Base-by-base conservation (phyloP, 139 green algal species). In the Tetratostichococcus sp. region DNA sequence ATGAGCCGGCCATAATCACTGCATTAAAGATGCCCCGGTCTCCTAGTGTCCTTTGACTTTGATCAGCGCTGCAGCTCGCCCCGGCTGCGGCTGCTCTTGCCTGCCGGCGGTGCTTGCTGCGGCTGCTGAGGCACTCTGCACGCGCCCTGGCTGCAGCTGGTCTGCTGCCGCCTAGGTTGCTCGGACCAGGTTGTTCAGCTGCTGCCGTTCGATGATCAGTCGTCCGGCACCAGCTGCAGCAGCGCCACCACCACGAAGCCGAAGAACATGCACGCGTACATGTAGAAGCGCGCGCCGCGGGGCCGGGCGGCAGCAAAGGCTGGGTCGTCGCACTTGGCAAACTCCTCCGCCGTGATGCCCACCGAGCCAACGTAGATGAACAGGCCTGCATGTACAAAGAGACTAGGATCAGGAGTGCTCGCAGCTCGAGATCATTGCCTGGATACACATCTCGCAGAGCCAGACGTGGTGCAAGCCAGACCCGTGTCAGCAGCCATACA, bases 361-460 rank as follows among this genome's bases (percentile, higher is more conserved):
- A 35, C n/a, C 5, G 62, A 32, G 26, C 62, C 62, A 22, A 68
- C 62, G 22, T 68, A 68, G 62, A 68, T 68, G 62, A 68, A 68
- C 11, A 32, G 30, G 62, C 62, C 62, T 68, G 62, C 62, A 5
- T 22, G 6, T 22, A 5, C 26, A 68, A 14, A 3, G 30, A 14
- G 22, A 4, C 19, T 66, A 30, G 11, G 11, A 30, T 30, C 8
- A 4, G 23, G 19, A 28, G 14, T 30, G 22, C 14, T 25, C 17
- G 8, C 25, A 68, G 8, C 4, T 34, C 26, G 26, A 68, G 26
- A 3, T 33, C 25, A 68, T 14, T 30, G 6, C 4, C 11, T 26
- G 28, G 26, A 68, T 68, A 19, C 62, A 68, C 22, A 68, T 22
- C n/a, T 33, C 25, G 26, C n/a, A 16, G 26, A 32, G 30, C 62